A percentile compares a stretch with the other conserved stretches of the same genome.
These are phyloP conservation scores for Silene vulgaris DNA, from an alignment of 179 eudicot species.

Conservation along the genomic window DNA sequence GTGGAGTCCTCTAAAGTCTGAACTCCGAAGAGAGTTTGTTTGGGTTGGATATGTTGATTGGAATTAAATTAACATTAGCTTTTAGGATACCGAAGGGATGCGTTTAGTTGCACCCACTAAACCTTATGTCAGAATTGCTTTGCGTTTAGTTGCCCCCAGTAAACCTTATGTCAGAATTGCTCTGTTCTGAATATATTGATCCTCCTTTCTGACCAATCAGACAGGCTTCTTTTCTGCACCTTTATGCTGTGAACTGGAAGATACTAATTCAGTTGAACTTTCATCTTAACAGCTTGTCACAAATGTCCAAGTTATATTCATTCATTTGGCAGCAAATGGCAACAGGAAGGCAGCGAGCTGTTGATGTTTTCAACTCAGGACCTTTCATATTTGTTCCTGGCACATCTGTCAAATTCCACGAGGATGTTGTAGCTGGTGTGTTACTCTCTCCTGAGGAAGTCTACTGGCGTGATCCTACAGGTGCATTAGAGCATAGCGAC, in stretches of 20 bases:
- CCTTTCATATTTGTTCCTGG: constrained; percentile 77
- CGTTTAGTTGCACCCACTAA: background rate
- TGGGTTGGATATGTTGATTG: background rate
- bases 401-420: constrained; percentile 31
- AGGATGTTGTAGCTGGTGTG: constrained; percentile 63
- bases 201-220: background rate
- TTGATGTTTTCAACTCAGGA: constrained; percentile 49
- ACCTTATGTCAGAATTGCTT: background rate
- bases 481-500: constrained; percentile 46
- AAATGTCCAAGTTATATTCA: constrained; percentile 75
- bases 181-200: background rate
- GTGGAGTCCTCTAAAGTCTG: background rate
- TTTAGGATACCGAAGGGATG: background rate
- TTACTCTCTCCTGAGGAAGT: constrained; percentile 66
- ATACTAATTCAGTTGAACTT: constrained; percentile 22
- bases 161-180: background rate
- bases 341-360: constrained; percentile 45
- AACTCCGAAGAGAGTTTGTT: background rate
- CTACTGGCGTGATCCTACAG: constrained; percentile 75
- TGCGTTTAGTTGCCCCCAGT: background rate
- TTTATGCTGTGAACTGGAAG: constrained; percentile 13
- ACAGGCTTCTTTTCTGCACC: background rate
- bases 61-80: background rate
- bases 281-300: constrained; percentile 55
- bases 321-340: constrained; percentile 64